Evolutionary conservation across 2,329 filamentous ascomycete genomes (phyloP).

Genomic region (Didymella lethalis): DNA sequence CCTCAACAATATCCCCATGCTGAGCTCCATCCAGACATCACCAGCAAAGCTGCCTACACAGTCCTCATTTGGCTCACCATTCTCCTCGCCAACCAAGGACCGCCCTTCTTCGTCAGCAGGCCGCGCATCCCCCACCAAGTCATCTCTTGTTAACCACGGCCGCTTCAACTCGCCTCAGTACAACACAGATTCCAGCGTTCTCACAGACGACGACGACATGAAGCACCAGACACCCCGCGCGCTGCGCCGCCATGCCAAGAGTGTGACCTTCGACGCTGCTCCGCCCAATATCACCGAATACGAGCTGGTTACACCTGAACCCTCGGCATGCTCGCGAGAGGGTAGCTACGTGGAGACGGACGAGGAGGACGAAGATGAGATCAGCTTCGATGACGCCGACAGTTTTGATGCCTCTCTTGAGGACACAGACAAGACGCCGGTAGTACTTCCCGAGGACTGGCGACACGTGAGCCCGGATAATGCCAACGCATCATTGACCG

Average conservation of each 20-base stretch:
- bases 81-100: conserved; percentile 35
- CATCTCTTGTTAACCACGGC: conserved; percentile 75
- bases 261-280: conserved; percentile 93
- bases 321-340: conserved; percentile 90
- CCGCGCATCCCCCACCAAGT: conserved; percentile 83
- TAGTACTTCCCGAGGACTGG: conserved; percentile 98
- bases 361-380: conserved; percentile 74
- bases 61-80: conserved; percentile 36
- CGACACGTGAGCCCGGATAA: conserved; percentile 75
- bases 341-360: conserved; percentile 81
- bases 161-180: conserved; percentile 60
- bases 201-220: conserved; percentile 61
- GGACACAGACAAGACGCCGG: conserved; percentile 95
- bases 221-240: conserved; percentile 68
- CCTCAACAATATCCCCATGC: conserved; percentile 65
- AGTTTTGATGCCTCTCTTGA: conserved; percentile 96
- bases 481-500: conserved; percentile 62
- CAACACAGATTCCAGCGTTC: conserved; percentile 47
- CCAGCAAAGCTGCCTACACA: conserved; percentile 69
- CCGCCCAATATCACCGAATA: conserved; percentile 97
- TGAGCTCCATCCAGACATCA: conserved; percentile 63
- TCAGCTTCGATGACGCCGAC: conserved; percentile 74
- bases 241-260: conserved; percentile 88
- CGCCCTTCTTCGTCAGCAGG: conserved; percentile 37
- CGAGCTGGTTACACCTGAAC: conserved; percentile 94